Base-by-base conservation (phyloP, 139 green algal genomes). In the Diplosphaera chodatii region DNA sequence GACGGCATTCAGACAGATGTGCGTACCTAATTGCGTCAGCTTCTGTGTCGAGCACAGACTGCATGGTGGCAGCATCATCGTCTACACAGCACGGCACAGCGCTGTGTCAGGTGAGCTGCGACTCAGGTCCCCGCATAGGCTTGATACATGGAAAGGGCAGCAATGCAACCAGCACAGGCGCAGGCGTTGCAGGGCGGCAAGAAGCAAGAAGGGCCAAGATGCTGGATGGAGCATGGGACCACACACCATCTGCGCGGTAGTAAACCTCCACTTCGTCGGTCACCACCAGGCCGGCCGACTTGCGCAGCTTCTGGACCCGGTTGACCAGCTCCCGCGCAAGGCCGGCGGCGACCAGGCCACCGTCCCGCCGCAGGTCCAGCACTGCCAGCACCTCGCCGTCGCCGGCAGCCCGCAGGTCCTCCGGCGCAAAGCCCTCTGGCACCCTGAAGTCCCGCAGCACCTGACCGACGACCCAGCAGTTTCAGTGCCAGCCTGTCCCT, bases 281-380 rank as follows among this genome's bases (percentile, higher is more conserved):
- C 0, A 82, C 75, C 25, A 78, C 76, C 72, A 97, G 77, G 16
- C 91, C 92, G 3, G 88, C 86, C 55, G 88, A 86, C 84, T 99
- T 99, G 23, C 94, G 82, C 59, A 98, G 81, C 78, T 97, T 96
- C 85, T 98, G 94, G 71, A 96, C 91, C 33, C 94, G 83, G 85
- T 97, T 98, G 63, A 98, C 90, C 32, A 98, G 71, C 86, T 98
- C 94, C 10, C 95, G 81, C 21, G 92, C 95, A 20, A 90, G 63
- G 21, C 93, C 91, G 10, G 87, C 84, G 31, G 86, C 75, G n/a
- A 87, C 25, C 55, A 98, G 83, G 25, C 74, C 78, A 4, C 85
- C 80, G 68, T 91, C 85, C 30, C 80, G 55, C 30, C 73, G 48
- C 76, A 99, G 75, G 78, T 98, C 93, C 71, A 98, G 75, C 70